phyloP scores from a whole-genome alignment of 306 rosid species.

The Cicer yamashitae region DNA sequence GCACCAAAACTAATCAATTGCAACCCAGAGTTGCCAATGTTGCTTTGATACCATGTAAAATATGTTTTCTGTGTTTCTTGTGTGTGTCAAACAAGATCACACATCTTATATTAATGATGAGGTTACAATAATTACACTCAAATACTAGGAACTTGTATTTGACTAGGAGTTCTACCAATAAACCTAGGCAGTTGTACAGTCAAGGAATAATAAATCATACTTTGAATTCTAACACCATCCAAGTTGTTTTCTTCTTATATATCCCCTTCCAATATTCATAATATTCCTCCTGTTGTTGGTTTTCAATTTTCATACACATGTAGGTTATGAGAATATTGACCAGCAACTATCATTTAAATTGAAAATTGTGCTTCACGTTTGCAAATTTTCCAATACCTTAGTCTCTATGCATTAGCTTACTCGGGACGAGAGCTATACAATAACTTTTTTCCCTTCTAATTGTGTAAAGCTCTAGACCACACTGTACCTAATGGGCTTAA shows the following conservation, averaged over 20 bases:
- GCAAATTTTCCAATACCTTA: background rate
- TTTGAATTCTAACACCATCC: background rate
- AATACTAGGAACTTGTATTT: too few species aligned
- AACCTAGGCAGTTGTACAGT: too few species aligned
- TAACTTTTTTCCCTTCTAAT: background rate
- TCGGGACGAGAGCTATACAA: background rate
- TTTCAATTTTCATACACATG: background rate
- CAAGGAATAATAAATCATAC: too few species aligned
- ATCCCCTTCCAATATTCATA: background rate
- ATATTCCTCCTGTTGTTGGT: background rate
- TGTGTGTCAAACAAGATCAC: too few species aligned
- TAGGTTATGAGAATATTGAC: background rate
- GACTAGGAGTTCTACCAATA: too few species aligned
- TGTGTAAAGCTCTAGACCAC: background rate
- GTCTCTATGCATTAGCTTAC: background rate
- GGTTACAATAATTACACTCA: too few species aligned
- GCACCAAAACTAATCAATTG: too few species aligned
- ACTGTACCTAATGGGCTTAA: background rate
- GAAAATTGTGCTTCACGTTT: background rate
- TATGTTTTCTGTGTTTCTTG: too few species aligned
- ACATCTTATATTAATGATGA: too few species aligned
- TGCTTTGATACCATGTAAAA: too few species aligned
- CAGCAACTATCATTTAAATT: background rate
- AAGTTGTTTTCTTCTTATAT: background rate
- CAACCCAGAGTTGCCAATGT: too few species aligned